Base-by-base conservation (phyloP, 768 basidiomycete genomes). In the Russula earlei region DNA sequence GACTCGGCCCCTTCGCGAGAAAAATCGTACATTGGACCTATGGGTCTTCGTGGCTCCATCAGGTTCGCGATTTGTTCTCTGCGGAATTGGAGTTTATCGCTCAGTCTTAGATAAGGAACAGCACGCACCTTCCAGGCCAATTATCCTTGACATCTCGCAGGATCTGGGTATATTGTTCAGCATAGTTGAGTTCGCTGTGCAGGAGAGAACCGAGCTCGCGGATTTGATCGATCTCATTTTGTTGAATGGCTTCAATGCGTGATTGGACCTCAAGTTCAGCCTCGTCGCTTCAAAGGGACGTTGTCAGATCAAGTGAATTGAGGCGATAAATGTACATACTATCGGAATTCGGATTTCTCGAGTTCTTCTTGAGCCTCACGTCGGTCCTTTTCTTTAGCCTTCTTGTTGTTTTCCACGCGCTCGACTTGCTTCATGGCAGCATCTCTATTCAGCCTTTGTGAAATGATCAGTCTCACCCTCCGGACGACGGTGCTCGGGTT, bases 341-440 rank as follows among this genome's bases (percentile, higher is more conserved):
- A 61, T 19, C 83, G 64, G 65, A 92, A 92, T 65, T 90, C 82
- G 43, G 82, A 70, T 58, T 80, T 80, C 12, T 84, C 79, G 58
- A 88, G 71, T 64, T 95, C 93, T 25, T 91, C 87, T 60, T 94
- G 88, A 1, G 88, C 84, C 47, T 89, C 90, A 14, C 75, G 69
- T 45, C 69, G 78, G 33, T 91, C 78, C 64, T 80, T 78, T 51
- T 83, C 91, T 67, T 87, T 90, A 41, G 88, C 87, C 66, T 92
- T 92, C 74, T 93, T 96, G 57, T 74, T 72, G 49, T 67, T 74
- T 66, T 81, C 83, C 34, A 80, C 62, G 67, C 84, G 87, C 50
- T 88, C 84, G 4, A 78, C 69, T 63, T 89, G 90, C 34, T 77
- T 74, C 5, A 78, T 69, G 3, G 89, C 86, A 2, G 91, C 81